These are phyloP conservation scores for Neonectria sp. DNA, from an alignment of 2,329 filamentous ascomycete genomes.

Conservation along the genomic window DNA sequence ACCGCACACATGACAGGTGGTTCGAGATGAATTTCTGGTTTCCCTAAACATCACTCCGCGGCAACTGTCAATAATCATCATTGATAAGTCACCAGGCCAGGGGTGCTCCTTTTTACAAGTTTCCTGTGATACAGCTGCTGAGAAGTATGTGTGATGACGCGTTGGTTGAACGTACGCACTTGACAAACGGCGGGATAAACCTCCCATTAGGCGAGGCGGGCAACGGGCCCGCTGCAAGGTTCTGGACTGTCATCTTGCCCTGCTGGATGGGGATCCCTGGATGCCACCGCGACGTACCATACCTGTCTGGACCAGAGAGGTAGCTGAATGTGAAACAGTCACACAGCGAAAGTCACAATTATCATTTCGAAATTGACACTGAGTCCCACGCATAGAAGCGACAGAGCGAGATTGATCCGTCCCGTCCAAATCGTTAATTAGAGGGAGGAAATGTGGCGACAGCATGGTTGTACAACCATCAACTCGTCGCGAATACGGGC, in stretches of 20 bases:
- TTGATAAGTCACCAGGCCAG: background rate
- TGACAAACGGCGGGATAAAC: conserved; percentile 25
- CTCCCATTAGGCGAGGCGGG: conserved; percentile 44
- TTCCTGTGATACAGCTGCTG: background rate
- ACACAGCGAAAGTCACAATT: conserved; percentile 21
- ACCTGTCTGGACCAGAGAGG: conserved; percentile 4
- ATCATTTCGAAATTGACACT: conserved; percentile 15
- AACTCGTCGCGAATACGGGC: background rate
- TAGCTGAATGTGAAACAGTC: conserved; percentile 45
- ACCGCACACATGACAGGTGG: background rate
- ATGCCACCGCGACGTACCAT: conserved; percentile 32
- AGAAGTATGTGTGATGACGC: conserved; percentile 8
- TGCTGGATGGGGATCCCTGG: conserved; percentile 29
- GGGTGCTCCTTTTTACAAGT: background rate
- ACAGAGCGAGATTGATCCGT: conserved; percentile 7
- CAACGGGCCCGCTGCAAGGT: conserved; percentile 40
- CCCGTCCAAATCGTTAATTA: background rate
- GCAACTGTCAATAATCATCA: background rate
- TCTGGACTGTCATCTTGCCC: conserved; percentile 30
- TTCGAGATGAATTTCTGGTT: background rate
- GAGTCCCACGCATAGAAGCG: conserved; percentile 1
- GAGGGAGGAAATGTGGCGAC: conserved; percentile 2
- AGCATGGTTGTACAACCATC: conserved; percentile 1
- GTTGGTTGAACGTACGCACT: conserved; percentile 19
- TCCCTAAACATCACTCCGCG: background rate